A percentile compares a stretch with the other conserved stretches of the same genome.
phyloP scores from a whole-genome alignment of 2,329 filamentous ascomycete genomes.

The Curvularia hawaiiensis region DNA sequence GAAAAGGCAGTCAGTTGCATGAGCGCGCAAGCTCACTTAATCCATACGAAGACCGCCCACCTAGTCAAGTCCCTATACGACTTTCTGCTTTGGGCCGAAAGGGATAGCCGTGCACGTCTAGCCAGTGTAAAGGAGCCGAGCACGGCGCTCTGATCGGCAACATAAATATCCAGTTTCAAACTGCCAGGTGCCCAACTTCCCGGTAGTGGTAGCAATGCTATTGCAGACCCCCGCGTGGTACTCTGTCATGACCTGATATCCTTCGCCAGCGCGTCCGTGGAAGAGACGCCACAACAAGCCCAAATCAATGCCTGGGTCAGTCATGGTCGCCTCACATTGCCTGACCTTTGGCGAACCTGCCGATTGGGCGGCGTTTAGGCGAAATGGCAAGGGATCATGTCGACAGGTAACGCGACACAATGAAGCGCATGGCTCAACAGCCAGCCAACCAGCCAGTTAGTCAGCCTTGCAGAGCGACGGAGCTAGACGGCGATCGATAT shows the following conservation, averaged over 20 bases:
- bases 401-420: not conserved
- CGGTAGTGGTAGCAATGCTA: slow-evolving; percentile 3
- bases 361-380: not conserved
- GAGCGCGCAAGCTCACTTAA: slow-evolving; percentile 10
- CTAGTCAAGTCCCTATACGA: slow-evolving; percentile 7
- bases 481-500: slow-evolving; percentile 4
- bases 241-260: not conserved
- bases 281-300: not conserved
- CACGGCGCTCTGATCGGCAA: slow-evolving; percentile 25
- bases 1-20: slow-evolving; percentile 15
- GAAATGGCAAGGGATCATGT: not conserved
- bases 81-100: slow-evolving; percentile 12
- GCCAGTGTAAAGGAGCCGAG: slow-evolving; percentile 23
- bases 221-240: not conserved
- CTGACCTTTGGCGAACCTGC: slow-evolving; percentile 3
- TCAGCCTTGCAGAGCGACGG: slow-evolving; percentile 18
- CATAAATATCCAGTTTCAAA: slow-evolving; percentile 14
- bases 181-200: slow-evolving; percentile 3
- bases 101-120: slow-evolving; percentile 22
- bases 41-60: slow-evolving; percentile 3
- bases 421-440: slow-evolving; percentile 5
- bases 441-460: slow-evolving; percentile 2
- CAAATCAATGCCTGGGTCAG: not conserved
- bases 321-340: not conserved
- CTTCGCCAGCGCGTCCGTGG: not conserved